These are phyloP conservation scores for Tephrocybe sp. DNA, from an alignment of 768 basidiomycete species.

Conservation along the genomic window DNA sequence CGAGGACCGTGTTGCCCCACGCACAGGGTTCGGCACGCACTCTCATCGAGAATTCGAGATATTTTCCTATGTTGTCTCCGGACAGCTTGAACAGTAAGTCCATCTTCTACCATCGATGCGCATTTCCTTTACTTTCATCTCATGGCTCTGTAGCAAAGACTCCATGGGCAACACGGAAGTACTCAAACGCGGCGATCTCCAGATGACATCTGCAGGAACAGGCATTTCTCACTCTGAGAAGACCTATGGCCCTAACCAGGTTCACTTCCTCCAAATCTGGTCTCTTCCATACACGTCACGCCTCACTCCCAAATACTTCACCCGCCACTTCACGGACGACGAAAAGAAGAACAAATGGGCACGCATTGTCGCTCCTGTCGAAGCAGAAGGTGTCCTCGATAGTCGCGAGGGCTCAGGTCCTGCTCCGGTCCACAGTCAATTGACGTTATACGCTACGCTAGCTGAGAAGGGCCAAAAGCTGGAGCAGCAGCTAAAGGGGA, in stretches of 20 bases:
- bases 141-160: conserved; percentile 58
- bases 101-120: not conserved
- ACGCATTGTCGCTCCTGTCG: conserved; percentile 80
- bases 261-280: conserved; percentile 56
- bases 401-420: conserved; percentile 72
- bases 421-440: conserved; percentile 68
- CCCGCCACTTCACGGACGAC: conserved; percentile 81
- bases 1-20: conserved; percentile 77
- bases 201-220: conserved; percentile 91
- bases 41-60: conserved; percentile 86
- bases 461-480: conserved; percentile 54
- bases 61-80: conserved; percentile 81
- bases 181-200: conserved; percentile 85
- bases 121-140: not conserved
- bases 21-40: conserved; percentile 86
- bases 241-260: conserved; percentile 35
- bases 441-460: conserved; percentile 74
- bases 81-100: conserved; percentile 77
- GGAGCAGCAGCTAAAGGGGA: conserved; percentile 44
- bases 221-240: conserved; percentile 77
- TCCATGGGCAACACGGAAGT: too few relatives aligned
- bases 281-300: conserved; percentile 35
- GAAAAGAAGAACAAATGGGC: too few relatives aligned
- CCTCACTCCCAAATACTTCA: conserved; percentile 80
- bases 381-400: conserved; percentile 49